Evolutionary conservation across 352 stramenopile species (phyloP).

Genomic region (Aphanomyces euteiches): DNA sequence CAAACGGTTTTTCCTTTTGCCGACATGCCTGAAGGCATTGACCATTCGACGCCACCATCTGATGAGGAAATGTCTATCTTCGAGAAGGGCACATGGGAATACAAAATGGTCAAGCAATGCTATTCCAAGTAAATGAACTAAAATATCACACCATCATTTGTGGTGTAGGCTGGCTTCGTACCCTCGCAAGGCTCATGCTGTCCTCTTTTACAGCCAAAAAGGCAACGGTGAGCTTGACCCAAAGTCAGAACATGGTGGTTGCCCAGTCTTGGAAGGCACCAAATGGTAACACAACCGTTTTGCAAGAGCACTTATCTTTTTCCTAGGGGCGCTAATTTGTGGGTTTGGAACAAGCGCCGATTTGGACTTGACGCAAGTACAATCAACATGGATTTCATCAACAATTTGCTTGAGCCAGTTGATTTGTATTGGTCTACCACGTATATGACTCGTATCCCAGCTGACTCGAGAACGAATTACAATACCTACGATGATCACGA

Average conservation of each 20-base stretch:
- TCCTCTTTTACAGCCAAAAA: slow-evolving; percentile 88
- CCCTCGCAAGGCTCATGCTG: slow-evolving; percentile 51
- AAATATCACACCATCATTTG: not conserved
- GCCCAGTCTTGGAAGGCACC: slow-evolving; percentile 26
- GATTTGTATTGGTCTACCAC: slow-evolving; percentile 66
- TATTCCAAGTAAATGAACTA: slow-evolving; percentile 29
- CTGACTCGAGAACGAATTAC: slow-evolving; percentile 6
- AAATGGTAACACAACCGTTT: slow-evolving; percentile 55
- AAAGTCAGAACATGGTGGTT: slow-evolving; percentile 29
- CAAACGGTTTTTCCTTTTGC: slow-evolving; percentile 38
- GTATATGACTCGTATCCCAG: slow-evolving; percentile 41
- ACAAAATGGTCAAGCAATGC: slow-evolving; percentile 29
- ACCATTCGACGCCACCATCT: slow-evolving; percentile 8
- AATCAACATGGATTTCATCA: slow-evolving; percentile 63
- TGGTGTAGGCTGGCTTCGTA: slow-evolving; percentile 30
- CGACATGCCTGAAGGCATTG: slow-evolving; percentile 32
- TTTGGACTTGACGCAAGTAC: slow-evolving; percentile 42
- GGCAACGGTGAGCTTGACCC: slow-evolving; percentile 27
- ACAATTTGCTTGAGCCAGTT: slow-evolving; percentile 50
- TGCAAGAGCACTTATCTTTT: slow-evolving; percentile 44
- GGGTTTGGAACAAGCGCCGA: slow-evolving; percentile 68
- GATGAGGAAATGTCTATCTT: slow-evolving; percentile 27
- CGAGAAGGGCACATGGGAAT: slow-evolving; percentile 26
- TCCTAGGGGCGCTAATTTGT: slow-evolving; percentile 70
- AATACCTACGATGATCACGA: slow-evolving; percentile 18